Evolutionary conservation across 192 early-diverging fungal species (phyloP).

Genomic region (Tieghemiomyces parasiticus): DNA sequence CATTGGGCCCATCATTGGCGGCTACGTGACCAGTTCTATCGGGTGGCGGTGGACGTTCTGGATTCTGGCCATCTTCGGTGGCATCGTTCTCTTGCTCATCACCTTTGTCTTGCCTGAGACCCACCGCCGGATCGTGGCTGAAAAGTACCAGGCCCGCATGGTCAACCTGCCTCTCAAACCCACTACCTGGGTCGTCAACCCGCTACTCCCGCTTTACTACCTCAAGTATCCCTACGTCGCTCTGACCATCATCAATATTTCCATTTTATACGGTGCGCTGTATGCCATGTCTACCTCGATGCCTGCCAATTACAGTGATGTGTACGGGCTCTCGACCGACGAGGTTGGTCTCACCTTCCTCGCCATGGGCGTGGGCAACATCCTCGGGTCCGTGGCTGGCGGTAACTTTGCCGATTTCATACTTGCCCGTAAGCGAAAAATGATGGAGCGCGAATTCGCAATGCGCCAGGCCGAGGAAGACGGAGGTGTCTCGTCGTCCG

Average conservation of each 20-base stretch:
- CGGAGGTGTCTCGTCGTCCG: too few relatives aligned
- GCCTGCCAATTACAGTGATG: constrained; percentile 8
- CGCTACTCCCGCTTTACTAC: constrained; percentile 11
- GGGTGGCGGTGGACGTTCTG: constrained; percentile 29
- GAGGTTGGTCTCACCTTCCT: constrained; percentile 17
- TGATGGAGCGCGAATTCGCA: background rate
- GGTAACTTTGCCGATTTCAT: constrained; percentile 12
- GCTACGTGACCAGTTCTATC: constrained; percentile 14
- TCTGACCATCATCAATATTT: constrained; percentile 13
- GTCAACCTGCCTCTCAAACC: constrained; percentile 4
- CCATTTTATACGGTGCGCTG: constrained; percentile 17
- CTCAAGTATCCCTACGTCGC: constrained; percentile 9
- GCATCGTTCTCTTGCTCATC: constrained; percentile 14
- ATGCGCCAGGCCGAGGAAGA: background rate
- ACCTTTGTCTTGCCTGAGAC: constrained; percentile 29
- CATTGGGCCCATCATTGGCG: constrained; percentile 22
- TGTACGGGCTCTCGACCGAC: constrained; percentile 14
- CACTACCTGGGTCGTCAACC: constrained; percentile 12
- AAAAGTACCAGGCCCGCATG: constrained; percentile 14
- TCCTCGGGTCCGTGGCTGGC: constrained; percentile 12
- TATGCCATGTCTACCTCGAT: constrained; percentile 17
- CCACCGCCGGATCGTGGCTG: constrained; percentile 12
- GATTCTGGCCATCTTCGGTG: constrained; percentile 25
- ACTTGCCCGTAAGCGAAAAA: background rate
- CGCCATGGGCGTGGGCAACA: constrained; percentile 17